Percentiles rank a stretch among this genome's conserved stretches.
Conservation (phyloP, 179 eudicot genomes). For the Corrigiola litoralis region DNA sequence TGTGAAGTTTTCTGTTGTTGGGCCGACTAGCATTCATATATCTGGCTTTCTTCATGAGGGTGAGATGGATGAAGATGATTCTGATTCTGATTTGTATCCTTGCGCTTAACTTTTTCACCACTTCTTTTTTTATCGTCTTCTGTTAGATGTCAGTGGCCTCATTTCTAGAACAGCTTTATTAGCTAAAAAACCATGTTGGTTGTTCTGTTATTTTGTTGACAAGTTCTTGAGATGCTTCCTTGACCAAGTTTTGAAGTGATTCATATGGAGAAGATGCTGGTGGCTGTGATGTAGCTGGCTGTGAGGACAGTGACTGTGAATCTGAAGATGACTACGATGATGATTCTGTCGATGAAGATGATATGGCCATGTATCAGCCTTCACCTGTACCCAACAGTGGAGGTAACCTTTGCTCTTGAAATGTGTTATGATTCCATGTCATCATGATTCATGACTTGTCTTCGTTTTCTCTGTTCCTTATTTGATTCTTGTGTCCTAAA, state of each 20-base stretch:
- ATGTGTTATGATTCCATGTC: background rate
- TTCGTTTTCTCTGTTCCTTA: too few relatives aligned
- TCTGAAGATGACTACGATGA: constrained; percentile 41
- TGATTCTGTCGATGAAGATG: constrained; percentile 36
- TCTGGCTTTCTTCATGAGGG: constrained; percentile 57
- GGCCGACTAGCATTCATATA: constrained; percentile 74
- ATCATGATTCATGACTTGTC: too few relatives aligned
- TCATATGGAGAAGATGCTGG: constrained; percentile 53
- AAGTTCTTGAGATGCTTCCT: constrained; percentile 25
- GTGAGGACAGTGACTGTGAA: constrained; percentile 50
- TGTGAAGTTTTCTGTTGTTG: constrained; percentile 71
- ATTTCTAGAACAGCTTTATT: background rate
- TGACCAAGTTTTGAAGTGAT: constrained; percentile 47
- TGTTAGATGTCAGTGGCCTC: background rate
- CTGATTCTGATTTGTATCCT: constrained; percentile 63
- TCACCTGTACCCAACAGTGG: constrained; percentile 59
- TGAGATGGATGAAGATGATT: constrained; percentile 28
- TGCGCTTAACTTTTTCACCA: background rate
- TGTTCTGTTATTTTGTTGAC: background rate
- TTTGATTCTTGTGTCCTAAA: too few relatives aligned
- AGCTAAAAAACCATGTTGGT: background rate
- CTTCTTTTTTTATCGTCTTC: background rate
- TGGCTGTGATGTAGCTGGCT: constrained; percentile 49
- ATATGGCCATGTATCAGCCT: constrained; percentile 33
- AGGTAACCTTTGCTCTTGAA: constrained; percentile 40